Conservation (phyloP, 1,284 basidiomycete species). For the Ganoderma meredithae region DNA sequence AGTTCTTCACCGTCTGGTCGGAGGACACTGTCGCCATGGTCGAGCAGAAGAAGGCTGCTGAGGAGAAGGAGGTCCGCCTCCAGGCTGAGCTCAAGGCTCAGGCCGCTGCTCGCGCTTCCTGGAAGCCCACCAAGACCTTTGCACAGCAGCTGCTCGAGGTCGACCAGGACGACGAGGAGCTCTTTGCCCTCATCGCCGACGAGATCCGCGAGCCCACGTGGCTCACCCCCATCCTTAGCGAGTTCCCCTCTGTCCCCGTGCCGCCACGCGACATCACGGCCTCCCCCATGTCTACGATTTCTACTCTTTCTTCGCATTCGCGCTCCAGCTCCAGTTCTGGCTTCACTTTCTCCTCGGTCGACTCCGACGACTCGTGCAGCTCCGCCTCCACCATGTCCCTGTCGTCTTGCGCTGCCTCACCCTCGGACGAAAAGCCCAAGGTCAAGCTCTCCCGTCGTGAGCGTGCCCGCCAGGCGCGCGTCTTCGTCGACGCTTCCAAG, state of each 20-base stretch:
- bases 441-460: conserved; percentile 69
- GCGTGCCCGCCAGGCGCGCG: conserved; percentile 67
- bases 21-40: conserved; percentile 42
- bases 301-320: conserved; percentile 66
- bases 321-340: conserved; percentile 75
- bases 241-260: conserved; percentile 54
- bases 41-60: conserved; percentile 30
- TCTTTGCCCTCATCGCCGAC: conserved; percentile 77
- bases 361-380: conserved; percentile 47
- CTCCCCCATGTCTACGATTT: conserved; percentile 59
- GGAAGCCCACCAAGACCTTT: conserved; percentile 58
- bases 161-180: conserved; percentile 70
- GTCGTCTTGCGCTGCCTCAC: conserved; percentile 39
- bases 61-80: conserved; percentile 47
- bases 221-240: conserved; percentile 66
- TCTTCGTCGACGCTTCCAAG: conserved; percentile 75
- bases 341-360: conserved; percentile 60
- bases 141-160: conserved; percentile 75
- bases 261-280: conserved; percentile 51
- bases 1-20: conserved; percentile 70
- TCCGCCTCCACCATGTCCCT: conserved; percentile 49
- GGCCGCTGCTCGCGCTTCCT: conserved; percentile 33
- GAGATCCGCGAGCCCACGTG: conserved; percentile 72
- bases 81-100: conserved; percentile 38
- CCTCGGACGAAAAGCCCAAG: conserved; percentile 42